Evolutionary conservation across 371 early-diverging fungal species (phyloP).

Genomic region (Syncephalastrum monosporum): DNA sequence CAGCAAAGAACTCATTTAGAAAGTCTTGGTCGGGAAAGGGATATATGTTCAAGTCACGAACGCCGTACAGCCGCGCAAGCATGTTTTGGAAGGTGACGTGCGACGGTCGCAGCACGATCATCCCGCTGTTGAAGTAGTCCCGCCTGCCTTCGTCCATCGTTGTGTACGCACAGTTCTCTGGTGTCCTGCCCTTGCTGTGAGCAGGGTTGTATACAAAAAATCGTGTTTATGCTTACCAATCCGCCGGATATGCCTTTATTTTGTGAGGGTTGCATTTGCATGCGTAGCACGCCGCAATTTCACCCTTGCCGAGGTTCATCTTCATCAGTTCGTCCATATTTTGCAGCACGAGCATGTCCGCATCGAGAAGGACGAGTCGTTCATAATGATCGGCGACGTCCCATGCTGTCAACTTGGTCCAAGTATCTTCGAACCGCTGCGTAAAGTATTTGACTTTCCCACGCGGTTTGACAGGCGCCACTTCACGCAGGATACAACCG

Average conservation of each 20-base stretch:
- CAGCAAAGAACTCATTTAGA: constrained; percentile 39
- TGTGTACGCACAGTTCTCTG: constrained; percentile 45
- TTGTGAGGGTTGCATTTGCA: constrained; percentile 49
- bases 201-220: no score
- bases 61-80: constrained; percentile 14
- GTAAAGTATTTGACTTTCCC: constrained; percentile 52
- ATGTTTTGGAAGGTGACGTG: constrained; percentile 26
- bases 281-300: constrained; percentile 42
- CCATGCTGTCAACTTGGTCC: constrained; percentile 87
- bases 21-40: constrained; percentile 56
- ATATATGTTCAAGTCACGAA: constrained; percentile 22
- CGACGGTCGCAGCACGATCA: constrained; percentile 44
- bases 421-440: constrained; percentile 52
- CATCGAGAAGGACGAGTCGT: constrained; percentile 78
- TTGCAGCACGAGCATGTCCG: constrained; percentile 77
- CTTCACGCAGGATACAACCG: constrained; percentile 64
- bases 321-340: constrained; percentile 74
- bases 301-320: constrained; percentile 13
- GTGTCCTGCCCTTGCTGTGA: constrained; percentile 26
- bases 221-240: constrained; percentile 29
- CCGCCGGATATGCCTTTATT: constrained; percentile 29
- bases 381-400: constrained; percentile 56
- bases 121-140: constrained; percentile 53
- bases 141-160: not conserved
- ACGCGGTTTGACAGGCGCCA: constrained; percentile 76